Evolutionary conservation across 148 eudicot species (phyloP), one percentile per base, ranked within the genome.

Genomic region (Arctostaphylos glauca): DNA sequence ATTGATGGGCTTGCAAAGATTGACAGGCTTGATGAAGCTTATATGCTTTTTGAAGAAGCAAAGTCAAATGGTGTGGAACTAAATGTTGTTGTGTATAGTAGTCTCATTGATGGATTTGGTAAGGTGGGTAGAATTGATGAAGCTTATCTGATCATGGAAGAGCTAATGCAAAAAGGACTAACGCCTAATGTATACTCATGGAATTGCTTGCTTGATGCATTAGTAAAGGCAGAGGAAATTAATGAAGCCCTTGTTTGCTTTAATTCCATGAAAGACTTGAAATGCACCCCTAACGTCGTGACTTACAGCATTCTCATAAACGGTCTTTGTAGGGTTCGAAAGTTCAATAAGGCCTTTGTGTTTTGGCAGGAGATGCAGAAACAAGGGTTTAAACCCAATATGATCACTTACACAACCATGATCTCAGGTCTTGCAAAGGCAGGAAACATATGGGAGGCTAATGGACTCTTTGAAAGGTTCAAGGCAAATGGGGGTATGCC

Each of bases 21-120:
- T 73, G 99, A 96, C 83, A 87, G 99, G 83, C 99, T 96, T 84
- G 99, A 96, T 87, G 99, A 96, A 86, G 97, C 99, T 72, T 96
- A 96, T 88, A 94, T 96, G 98, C 93, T 96, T 79, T 96, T 96
- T 83, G 99, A 96, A 93, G 99, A 96, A 89, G 99, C 98, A 82
- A 94, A 96, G 88, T 90, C 97, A 52, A 66, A 81, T 31, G 95
- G 97, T 23, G 80, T 94, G 72, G 91, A 89, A 81, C 70, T 96
- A 66, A 96, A 94, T 78, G 90, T 91, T 55, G 85, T 93, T 59
- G 88, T 94, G 52, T 95, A 95, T 82, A 94, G 96, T 86, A 95
- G 98, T 86, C 96, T 95, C 52, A 85, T 95, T 79, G 98, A 96
- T 83, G 99, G 99, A 18, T 96, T 93, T 85, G 99, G 98, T 15